Base-by-base conservation (phyloP, 2,329 filamentous ascomycete species). In the Aspergillus sp. region DNA sequence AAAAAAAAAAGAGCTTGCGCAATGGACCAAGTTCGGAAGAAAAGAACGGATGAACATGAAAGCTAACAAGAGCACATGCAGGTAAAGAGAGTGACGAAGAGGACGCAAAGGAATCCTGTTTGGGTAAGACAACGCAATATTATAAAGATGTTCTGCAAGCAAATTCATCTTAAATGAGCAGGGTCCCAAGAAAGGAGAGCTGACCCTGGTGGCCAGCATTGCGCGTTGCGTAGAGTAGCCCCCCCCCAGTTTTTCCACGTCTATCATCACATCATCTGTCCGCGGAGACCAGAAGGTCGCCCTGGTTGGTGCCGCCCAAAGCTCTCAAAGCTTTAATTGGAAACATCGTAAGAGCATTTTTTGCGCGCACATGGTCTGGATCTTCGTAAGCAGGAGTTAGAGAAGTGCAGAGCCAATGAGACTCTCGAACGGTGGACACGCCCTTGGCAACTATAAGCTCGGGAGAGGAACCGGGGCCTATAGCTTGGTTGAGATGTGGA, bases 211-310 rank as follows among this genome's bases (percentile, higher is more conserved):
- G n/a, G 39, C 39, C 22, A 39, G 52, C 52, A 61, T 63, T 64
- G 61, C 63, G 56, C 52, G 60, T 61, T 61, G 49, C 54, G 52
- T 36, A 59, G 50, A 36, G 49, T 46, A 29, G 46, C 12, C 12
- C 12, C 54, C 54, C 49, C 56, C 56, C 61, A 31, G 56, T 49
- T 54, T 59, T 54, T 55, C 51, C 20, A 32, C n/a, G 55, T 47
- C 54, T 57, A 61, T 65, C 60, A 59, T 61, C 57, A 58, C 56
- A 56, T 57, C 56, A 60, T 56, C 52, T n/a, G 54, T 52, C 51
- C 29, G 52, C 36, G 46, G 45, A 59, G 54, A 50, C n/a, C 32
- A 31, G 42, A 16, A 14, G 14, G 22, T 29, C 11, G 24, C 22
- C 9, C 24, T 54, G 36, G 51, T 54, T 54, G 58, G 54, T 52